These are phyloP conservation scores for Sabuloglossum arenarium DNA, from an alignment of 495 filamentous ascomycete species.

Conservation along the genomic window DNA sequence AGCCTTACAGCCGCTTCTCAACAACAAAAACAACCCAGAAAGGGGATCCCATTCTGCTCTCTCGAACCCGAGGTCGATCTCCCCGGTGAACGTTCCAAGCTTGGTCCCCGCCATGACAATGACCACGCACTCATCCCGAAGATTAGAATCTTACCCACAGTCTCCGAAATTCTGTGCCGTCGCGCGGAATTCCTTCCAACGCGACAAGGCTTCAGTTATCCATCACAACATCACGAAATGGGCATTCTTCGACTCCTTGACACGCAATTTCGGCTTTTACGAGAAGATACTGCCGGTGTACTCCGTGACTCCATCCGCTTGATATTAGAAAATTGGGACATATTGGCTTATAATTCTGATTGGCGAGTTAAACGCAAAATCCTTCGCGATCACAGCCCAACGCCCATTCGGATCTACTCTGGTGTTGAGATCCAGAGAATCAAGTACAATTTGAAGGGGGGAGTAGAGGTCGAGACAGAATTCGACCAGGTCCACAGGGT, in stretches of 20 bases:
- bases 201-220: constrained; percentile 25
- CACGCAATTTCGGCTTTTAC: constrained; percentile 45
- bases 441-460: constrained; percentile 24
- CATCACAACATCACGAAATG: constrained; percentile 22
- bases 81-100: constrained; percentile 29
- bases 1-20: neutral
- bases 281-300: constrained; percentile 43
- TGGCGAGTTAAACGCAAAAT: neutral
- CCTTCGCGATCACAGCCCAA: constrained; percentile 8
- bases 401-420: constrained; percentile 14
- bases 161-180: constrained; percentile 31
- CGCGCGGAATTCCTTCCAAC: constrained; percentile 42
- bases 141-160: constrained; percentile 42
- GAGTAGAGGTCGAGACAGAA: constrained; percentile 31
- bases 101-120: constrained; percentile 44
- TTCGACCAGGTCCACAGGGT: constrained; percentile 33
- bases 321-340: constrained; percentile 17
- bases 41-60: neutral
- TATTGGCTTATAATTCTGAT: constrained; percentile 2
- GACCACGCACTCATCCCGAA: constrained; percentile 34
- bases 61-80: neutral
- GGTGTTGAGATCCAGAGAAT: constrained; percentile 19
- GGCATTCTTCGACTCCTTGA: constrained; percentile 41
- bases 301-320: constrained; percentile 33
- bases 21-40: neutral